Evolutionary conservation across 108 stramenopile species (phyloP).

Genomic region (Chaetoceros muelleri): DNA sequence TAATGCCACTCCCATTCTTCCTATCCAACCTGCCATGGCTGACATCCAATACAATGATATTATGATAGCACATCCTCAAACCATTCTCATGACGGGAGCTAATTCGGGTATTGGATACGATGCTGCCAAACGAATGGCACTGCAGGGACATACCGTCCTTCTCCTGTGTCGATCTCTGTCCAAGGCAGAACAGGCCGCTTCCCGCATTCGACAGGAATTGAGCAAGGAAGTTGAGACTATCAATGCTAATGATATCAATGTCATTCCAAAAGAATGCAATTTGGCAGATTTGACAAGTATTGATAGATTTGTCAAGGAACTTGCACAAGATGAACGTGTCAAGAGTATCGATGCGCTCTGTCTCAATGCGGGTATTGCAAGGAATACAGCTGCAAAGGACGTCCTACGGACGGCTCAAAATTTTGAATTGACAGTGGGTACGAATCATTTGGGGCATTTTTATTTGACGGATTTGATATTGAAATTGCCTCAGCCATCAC

Average conservation of each 20-base stretch:
- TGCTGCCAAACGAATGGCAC: constrained; percentile 50
- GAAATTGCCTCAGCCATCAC: constrained; percentile 24
- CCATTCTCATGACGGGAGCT: neutral
- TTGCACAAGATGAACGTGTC: constrained; percentile 9
- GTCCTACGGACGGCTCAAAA: constrained; percentile 53
- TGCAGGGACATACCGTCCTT: constrained; percentile 45
- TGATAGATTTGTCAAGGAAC: constrained; percentile 28
- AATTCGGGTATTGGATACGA: constrained; percentile 63
- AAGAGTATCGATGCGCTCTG: constrained; percentile 53
- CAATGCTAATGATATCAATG: constrained; percentile 24
- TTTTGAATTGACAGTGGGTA: constrained; percentile 83
- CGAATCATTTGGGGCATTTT: constrained; percentile 96
- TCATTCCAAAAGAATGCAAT: constrained; percentile 72
- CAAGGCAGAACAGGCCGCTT: constrained; percentile 48
- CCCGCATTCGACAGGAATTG: constrained; percentile 20
- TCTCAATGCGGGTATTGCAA: constrained; percentile 76
- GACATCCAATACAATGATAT: too few species aligned
- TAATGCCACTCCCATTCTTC: too few species aligned
- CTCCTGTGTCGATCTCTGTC: constrained; percentile 57
- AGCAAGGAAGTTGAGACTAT: too few species aligned
- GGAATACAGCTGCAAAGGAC: constrained; percentile 57
- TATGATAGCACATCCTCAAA: neutral
- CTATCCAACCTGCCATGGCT: too few species aligned
- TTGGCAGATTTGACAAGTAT: constrained; percentile 55
- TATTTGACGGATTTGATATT: constrained; percentile 75